Conservation (phyloP, 306 rosid genomes). For the Pyrus bretschneideri region DNA sequence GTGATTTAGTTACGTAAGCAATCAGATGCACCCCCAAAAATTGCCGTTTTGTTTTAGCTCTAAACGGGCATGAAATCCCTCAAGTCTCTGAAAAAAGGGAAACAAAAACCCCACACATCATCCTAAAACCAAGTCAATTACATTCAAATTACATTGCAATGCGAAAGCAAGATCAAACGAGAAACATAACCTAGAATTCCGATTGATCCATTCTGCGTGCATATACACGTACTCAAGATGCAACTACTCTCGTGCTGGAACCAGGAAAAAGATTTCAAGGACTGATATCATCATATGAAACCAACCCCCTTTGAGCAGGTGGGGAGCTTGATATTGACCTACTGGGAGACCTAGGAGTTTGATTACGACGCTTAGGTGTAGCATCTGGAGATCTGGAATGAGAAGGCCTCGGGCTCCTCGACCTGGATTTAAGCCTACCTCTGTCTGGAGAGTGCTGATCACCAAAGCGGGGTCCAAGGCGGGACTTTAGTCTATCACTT, state of each 20-base stretch:
- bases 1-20: too few species aligned
- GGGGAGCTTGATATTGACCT: constrained; percentile 73
- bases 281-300: constrained; percentile 80
- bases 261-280: constrained; percentile 26
- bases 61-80: background rate
- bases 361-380: constrained; percentile 29
- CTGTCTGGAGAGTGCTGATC: constrained; percentile 36
- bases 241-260: background rate
- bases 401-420: constrained; percentile 32
- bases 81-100: background rate
- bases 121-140: background rate
- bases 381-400: constrained; percentile 60
- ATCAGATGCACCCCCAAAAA: background rate
- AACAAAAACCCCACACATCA: background rate
- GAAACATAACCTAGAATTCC: background rate
- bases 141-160: background rate
- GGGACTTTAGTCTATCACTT: constrained; percentile 69
- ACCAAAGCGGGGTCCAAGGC: constrained; percentile 65
- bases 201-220: background rate
- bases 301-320: constrained; percentile 71
- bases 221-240: background rate
- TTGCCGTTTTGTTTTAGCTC: background rate
- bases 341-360: constrained; percentile 44
- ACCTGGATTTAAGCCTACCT: constrained; percentile 34
- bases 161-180: background rate